Evolutionary conservation across 129 eudicot genomes (phyloP), one percentile per base, ranked within the genome.

Genomic region (Helichrysum umbraculigerum): DNA sequence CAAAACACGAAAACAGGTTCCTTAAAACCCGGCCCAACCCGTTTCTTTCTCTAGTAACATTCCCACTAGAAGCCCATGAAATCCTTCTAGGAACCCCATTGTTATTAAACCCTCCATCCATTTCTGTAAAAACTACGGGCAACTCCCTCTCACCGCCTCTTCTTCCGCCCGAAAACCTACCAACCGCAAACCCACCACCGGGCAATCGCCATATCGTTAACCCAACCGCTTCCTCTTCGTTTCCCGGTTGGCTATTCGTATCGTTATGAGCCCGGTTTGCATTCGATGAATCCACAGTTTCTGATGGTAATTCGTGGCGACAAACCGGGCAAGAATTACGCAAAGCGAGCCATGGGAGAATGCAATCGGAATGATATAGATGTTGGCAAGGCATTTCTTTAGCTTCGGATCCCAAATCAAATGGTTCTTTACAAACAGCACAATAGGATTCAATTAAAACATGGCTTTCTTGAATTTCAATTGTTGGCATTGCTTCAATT

Each of bases 171-270:
- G 96, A 71, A 71, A 94, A 94, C 56, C 98, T 83, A 86, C 98
- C 98, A 6, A 94, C 98, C 0, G 98, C 98, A 74, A 94, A 94
- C 59, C 99, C 99, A 0, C 99, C 99, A 12, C 99, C 99, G 0
- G 99, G 99, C 32, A 94, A 67, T 61, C 99, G 85, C 99, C 99
- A 94, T 70, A 94, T 94, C 0, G 99, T 94, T 57, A 94, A 32
- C 59, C 99, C 99, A 11, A 89, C 96, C 0, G 96, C 82, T 66
- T 94, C 93, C 44, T 83, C 97, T 62, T 89, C 96, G 33, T 74
- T 82, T 35, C 76, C 66, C 28, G 85, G 2, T 44, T 71, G 71
- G 52, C n/a, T 52, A 9, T 76, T 58, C 37, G 60, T 72, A 0
- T 88, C 87, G 32, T 35, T 84, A 4, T 71, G 75, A 15, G 37